Evolutionary conservation across 2,329 filamentous ascomycete genomes (phyloP), one percentile per base, ranked within the genome.

Genomic region (Aspergillus hortae): DNA sequence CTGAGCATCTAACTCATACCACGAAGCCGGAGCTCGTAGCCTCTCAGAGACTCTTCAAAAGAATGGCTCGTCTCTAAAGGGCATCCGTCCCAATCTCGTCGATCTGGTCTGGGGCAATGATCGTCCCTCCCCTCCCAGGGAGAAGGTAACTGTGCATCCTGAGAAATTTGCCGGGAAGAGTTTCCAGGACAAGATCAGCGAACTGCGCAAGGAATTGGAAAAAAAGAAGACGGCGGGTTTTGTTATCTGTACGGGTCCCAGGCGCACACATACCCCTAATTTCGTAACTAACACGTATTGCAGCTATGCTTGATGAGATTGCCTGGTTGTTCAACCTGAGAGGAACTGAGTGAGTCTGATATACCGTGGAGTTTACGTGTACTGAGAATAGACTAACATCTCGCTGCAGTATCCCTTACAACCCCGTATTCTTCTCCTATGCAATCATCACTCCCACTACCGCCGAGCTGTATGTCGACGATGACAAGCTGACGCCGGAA

Each of bases 261-360:
- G 27, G 9, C 27, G 7, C 27, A 30, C 27, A 10, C 27, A 30
- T 30, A 23, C 23, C 23, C 27, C 3, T 30, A 30, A 30, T 30
- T 10, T 19, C 27, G 27, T 38, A 32, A 48, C 57, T 62, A 54
- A 65, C 53, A 27, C 11, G 19, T 27, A 15, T 48, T 32, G 25
- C 47, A 77, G 77, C 92, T 5, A 92, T 95, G 86, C 83, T 99
- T 41, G 94, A 99, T 65, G 94, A 99, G 72, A 85, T 96, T 62
- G 94, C 94, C 10, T 99, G 94, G 94, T 80, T 99, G n/a, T 96
- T 96, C 77, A 99, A 99, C 73, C 76, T 99, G 45, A 86, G 94
- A 61, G 94, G 94, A 62, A 94, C 82, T 69, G 94, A 97, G 80
- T 82, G 73, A 57, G 79, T 46, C 25, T 38, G 12, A 4, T 30